phyloP scores from a whole-genome alignment of 495 filamentous ascomycete species.

The Pyronema domesticum region DNA sequence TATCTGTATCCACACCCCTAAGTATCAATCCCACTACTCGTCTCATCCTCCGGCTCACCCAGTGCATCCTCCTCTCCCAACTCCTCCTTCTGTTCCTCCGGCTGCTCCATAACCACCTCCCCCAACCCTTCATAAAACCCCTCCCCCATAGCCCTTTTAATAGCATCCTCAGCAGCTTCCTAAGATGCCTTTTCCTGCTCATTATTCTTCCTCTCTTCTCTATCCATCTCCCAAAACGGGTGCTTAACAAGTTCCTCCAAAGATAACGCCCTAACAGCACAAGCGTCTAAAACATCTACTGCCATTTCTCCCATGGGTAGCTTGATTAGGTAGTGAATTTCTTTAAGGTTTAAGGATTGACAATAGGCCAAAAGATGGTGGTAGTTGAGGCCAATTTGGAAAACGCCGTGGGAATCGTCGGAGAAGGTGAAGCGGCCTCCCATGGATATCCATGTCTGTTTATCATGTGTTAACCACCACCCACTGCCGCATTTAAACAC shows the following conservation, averaged over 20 bases:
- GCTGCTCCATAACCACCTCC: too few species aligned
- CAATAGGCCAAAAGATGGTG: conserved; percentile 41
- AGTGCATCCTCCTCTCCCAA: too few species aligned
- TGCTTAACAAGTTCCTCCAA: conserved; percentile 12
- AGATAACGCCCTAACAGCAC: conserved; percentile 14
- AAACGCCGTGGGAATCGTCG: conserved; percentile 77
- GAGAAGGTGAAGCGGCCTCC: conserved; percentile 75
- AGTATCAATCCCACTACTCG: too few species aligned
- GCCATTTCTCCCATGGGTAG: conserved; percentile 22
- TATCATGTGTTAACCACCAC: not conserved
- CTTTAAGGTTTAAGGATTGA: conserved; percentile 30
- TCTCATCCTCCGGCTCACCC: too few species aligned
- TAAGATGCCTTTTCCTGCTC: not conserved
- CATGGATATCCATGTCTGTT: conserved; percentile 40
- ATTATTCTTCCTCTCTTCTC: not conserved
- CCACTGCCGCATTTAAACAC: not conserved
- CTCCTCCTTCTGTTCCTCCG: too few species aligned
- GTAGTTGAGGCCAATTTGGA: conserved; percentile 59
- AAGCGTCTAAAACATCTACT: conserved; percentile 19
- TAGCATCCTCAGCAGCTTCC: too few species aligned
- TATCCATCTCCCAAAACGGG: conserved; percentile 12
- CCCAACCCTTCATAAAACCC: too few species aligned
- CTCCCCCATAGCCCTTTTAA: too few species aligned
- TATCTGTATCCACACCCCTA: too few species aligned
- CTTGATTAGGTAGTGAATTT: conserved; percentile 26